phyloP scores from a whole-genome alignment of 2,329 filamentous ascomycete genomes.

The Lachnellula suecica region DNA sequence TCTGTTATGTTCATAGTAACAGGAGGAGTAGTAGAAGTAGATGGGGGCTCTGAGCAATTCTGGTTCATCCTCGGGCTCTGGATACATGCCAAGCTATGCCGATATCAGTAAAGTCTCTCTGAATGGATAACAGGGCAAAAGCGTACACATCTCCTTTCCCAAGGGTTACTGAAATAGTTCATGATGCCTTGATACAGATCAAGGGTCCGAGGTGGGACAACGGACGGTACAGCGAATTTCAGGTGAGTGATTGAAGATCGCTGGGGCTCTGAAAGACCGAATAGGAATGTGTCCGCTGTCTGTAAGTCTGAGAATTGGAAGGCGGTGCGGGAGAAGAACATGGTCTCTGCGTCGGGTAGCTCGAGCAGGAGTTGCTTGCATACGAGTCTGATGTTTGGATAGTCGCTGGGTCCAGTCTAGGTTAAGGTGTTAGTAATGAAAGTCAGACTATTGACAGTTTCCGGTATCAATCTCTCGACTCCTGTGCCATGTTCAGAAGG shows the following conservation, averaged over 20 bases:
- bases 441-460: too few relatives aligned
- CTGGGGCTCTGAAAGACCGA: constrained; percentile 13
- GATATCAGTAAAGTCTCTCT: not conserved
- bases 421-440: not conserved
- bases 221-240: constrained; percentile 11
- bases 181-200: constrained; percentile 13
- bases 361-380: constrained; percentile 23
- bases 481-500: not conserved
- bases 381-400: constrained; percentile 7
- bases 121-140: not conserved
- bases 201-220: not conserved
- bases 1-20: constrained; percentile 17
- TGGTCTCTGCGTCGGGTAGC: constrained; percentile 1
- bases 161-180: constrained; percentile 24
- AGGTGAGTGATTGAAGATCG: constrained; percentile 20
- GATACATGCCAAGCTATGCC: constrained; percentile 15
- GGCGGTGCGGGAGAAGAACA: constrained; percentile 16
- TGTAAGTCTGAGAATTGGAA: constrained; percentile 21
- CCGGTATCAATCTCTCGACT: not conserved
- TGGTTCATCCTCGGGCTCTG: not conserved
- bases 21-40: constrained; percentile 22
- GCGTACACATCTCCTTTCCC: constrained; percentile 18
- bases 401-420: not conserved
- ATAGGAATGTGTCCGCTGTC: constrained; percentile 17
- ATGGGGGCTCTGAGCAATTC: constrained; percentile 6